These are phyloP conservation scores for Neurospora pannonica DNA, from an alignment of 495 filamentous ascomycete species.

Conservation along the genomic window DNA sequence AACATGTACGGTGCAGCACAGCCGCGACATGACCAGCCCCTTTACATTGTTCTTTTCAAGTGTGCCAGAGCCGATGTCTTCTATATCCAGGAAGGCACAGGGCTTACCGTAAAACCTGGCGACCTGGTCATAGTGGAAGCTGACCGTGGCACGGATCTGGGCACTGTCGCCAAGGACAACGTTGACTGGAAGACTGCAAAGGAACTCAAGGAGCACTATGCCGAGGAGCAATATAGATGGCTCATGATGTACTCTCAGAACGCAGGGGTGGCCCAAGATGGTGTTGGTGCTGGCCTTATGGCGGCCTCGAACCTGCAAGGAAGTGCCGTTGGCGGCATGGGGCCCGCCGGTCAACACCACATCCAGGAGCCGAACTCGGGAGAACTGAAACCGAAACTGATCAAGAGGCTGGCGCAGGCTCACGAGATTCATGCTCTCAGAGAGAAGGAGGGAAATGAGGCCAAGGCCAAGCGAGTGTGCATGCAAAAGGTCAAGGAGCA, in stretches of 20 bases:
- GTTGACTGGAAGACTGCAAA: slow-evolving; percentile 77
- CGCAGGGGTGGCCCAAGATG: slow-evolving; percentile 49
- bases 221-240: slow-evolving; percentile 91
- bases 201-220: slow-evolving; percentile 77
- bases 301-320: slow-evolving; percentile 50
- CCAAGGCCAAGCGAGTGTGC: slow-evolving; percentile 92
- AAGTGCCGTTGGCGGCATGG: slow-evolving; percentile 67
- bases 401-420: slow-evolving; percentile 82
- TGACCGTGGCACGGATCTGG: slow-evolving; percentile 89
- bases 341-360: slow-evolving; percentile 57
- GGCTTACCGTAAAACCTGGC: slow-evolving; percentile 77
- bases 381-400: slow-evolving; percentile 89
- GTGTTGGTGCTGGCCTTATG: slow-evolving; percentile 44
- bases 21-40: slow-evolving; percentile 67
- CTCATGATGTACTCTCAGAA: slow-evolving; percentile 94
- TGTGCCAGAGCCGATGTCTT: slow-evolving; percentile 90
- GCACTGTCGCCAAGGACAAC: slow-evolving; percentile 80
- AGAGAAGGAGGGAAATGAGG: slow-evolving; percentile 95
- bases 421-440: slow-evolving; percentile 80
- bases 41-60: slow-evolving; percentile 94
- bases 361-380: slow-evolving; percentile 62
- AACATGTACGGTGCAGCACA: slow-evolving; percentile 54
- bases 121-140: slow-evolving; percentile 97
- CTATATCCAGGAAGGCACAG: slow-evolving; percentile 91
- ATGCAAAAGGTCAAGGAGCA: slow-evolving; percentile 94